Evolutionary conservation across 1,139 yeast genomes (phyloP).

Genomic region (Keqinozyma sinolaborantium): DNA sequence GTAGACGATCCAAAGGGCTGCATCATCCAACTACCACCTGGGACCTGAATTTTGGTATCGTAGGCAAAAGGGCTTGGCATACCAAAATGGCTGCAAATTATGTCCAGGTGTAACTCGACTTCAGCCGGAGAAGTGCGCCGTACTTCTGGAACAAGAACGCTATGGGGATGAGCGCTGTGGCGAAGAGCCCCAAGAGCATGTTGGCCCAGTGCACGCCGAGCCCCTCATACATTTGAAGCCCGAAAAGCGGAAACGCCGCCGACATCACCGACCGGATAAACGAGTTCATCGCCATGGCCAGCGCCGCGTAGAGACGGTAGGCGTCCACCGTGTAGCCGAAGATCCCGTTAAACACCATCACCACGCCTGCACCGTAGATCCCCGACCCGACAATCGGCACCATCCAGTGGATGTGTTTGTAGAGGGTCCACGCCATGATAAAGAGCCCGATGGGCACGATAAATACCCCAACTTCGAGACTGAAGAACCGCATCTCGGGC

Average conservation of each 20-base stretch:
- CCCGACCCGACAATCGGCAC: constrained; percentile 37
- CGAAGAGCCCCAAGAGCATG: constrained; percentile 32
- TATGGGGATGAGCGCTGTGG: constrained; percentile 30
- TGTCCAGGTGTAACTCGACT: constrained; percentile 23
- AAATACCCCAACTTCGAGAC: constrained; percentile 32
- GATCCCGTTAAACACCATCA: constrained; percentile 37
- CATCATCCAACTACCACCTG: no score
- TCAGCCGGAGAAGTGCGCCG: constrained; percentile 27
- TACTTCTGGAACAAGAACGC: constrained; percentile 33
- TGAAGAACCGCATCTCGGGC: constrained; percentile 37
- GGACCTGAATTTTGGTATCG: no score
- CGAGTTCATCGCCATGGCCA: constrained; percentile 40
- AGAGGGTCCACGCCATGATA: constrained; percentile 41
- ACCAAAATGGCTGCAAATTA: constrained; percentile 1
- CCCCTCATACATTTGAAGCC: constrained; percentile 30
- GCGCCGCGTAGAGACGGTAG: constrained; percentile 37
- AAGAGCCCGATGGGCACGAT: constrained; percentile 35
- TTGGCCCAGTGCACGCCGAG: constrained; percentile 42
- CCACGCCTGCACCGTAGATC: constrained; percentile 33
- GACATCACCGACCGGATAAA: constrained; percentile 36
- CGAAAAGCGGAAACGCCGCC: constrained; percentile 38
- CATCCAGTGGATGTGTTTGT: constrained; percentile 36
- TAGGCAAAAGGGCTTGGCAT: no score
- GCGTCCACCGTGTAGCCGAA: constrained; percentile 40
- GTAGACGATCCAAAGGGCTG: no score